Base-by-base conservation (phyloP, 768 basidiomycete genomes). In the Phylloporus arenicola region DNA sequence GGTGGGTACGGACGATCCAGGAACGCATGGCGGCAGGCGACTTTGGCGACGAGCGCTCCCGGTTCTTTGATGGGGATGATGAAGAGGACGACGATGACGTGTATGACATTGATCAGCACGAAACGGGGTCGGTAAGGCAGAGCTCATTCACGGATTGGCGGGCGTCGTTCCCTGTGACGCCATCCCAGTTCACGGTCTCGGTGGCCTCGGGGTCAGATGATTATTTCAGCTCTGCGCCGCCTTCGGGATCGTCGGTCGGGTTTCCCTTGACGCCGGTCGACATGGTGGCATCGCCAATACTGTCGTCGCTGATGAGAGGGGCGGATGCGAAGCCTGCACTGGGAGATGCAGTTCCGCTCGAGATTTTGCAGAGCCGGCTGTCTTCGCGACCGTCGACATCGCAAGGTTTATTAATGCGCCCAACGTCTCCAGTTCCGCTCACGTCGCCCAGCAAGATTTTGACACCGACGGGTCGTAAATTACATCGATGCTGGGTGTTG, bases 1-100 rank as follows among this genome's bases (percentile, higher is more conserved):
- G 82, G 3, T 92, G 90, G 90, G 81, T 91, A 43, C 78, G 79
- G 54, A 78, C 77, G 11, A 84, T 91, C 30, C 81, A 80, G 57
- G 77, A 83, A 45, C 76, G 88, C 25, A 70, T 86, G 66, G 77
- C 73, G 8, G 76, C 76, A 17, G 83, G 83, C 0, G 83, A 84
- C 55, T 84, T 84, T 62, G 75, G 75, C 3, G 69, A 81, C 56
- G 84, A 83, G 51, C 73, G 65, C n/a, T 76, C 82, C n/a, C 70
- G 77, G 31, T 81, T 79, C 58, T 77, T 77, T 46, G 72, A 69
- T 5, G 73, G 71, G 11, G 78, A 79, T 22, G 73, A 75, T 2
- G 61, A 67, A 0, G 62, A 68, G 0, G 71, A 70, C n/a, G 68
- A 66, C 3, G 63, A 65, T 2, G 46, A 71, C 14, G 64, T 62